Evolutionary conservation across 1,139 yeast species (phyloP).

Genomic region (Suhomyces guaymorum): DNA sequence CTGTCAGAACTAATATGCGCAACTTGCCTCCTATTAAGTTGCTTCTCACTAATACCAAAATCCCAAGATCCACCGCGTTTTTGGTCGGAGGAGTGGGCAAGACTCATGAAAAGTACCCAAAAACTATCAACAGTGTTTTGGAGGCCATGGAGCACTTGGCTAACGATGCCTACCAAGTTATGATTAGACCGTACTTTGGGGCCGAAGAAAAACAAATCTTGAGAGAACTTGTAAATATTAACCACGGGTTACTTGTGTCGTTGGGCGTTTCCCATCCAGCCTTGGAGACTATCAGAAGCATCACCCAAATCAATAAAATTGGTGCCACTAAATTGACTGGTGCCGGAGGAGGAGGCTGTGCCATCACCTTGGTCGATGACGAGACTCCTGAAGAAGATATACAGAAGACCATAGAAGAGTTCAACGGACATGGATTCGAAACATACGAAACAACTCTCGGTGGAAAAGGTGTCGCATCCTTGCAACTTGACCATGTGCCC

Average conservation of each 20-base stretch:
- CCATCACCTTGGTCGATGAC: conserved; percentile 75
- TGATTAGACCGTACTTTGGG: conserved; percentile 54
- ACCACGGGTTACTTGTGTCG: conserved; percentile 85
- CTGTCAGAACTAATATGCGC: conserved; percentile 64
- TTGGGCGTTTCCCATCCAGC: conserved; percentile 93
- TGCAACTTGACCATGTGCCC: conserved; percentile 27
- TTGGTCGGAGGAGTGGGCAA: conserved; percentile 77
- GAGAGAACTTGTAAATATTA: conserved; percentile 70
- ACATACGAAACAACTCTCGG: conserved; percentile 85
- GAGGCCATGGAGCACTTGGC: conserved; percentile 72
- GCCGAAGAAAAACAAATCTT: conserved; percentile 46
- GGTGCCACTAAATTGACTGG: conserved; percentile 97
- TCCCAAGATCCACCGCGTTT: conserved; percentile 84
- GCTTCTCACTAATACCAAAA: conserved; percentile 78
- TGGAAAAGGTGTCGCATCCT: conserved; percentile 80
- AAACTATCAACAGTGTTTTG: conserved; percentile 57
- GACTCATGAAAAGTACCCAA: conserved; percentile 54
- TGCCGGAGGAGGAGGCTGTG: conserved; percentile 99
- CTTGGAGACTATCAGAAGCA: conserved; percentile 67
- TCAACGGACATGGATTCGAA: conserved; percentile 58
- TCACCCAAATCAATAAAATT: conserved; percentile 58
- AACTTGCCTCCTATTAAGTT: conserved; percentile 75
- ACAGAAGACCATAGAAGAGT: conserved; percentile 36
- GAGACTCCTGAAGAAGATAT: conserved; percentile 35
- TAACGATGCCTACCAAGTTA: conserved; percentile 63